Percentiles rank a stretch among this genome's conserved stretches.
These are phyloP conservation scores for Pythium biforme DNA, from an alignment of 352 stramenopile genomes.

Conservation along the genomic window DNA sequence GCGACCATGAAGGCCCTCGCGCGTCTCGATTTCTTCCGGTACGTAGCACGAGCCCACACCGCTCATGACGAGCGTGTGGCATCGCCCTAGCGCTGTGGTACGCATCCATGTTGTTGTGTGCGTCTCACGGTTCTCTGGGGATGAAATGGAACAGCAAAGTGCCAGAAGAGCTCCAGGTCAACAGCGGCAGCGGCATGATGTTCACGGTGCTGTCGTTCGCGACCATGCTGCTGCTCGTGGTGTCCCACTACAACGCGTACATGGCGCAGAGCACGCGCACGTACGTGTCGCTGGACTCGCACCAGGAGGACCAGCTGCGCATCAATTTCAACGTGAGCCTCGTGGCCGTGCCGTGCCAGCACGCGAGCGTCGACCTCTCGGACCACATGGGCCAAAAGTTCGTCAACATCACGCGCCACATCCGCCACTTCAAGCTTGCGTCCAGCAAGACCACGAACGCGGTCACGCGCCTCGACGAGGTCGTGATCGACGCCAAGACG, in stretches of 20 bases:
- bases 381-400: slow-evolving; percentile 80
- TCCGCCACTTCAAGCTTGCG: slow-evolving; percentile 69
- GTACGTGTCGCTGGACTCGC: slow-evolving; percentile 64
- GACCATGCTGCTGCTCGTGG: slow-evolving; percentile 50
- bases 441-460: slow-evolving; percentile 29
- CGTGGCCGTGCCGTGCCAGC: slow-evolving; percentile 63
- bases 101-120: too few species aligned
- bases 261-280: slow-evolving; percentile 42
- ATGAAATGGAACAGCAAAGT: slow-evolving; percentile 57
- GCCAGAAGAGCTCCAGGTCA: slow-evolving; percentile 72
- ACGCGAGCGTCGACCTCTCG: slow-evolving; percentile 74
- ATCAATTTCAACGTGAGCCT: slow-evolving; percentile 88
- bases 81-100: too few species aligned
- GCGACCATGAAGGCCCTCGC: slow-evolving; percentile 23
- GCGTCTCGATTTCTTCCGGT: slow-evolving; percentile 68
- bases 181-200: slow-evolving; percentile 51
- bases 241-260: slow-evolving; percentile 63
- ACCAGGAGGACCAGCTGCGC: slow-evolving; percentile 78
- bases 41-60: slow-evolving; percentile 8
- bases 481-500: slow-evolving; percentile 69
- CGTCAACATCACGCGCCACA: slow-evolving; percentile 77
- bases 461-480: slow-evolving; percentile 56
- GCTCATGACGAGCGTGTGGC: background rate
- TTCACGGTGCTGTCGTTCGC: slow-evolving; percentile 69
- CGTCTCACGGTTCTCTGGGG: too few species aligned